Conservation (phyloP, 1,284 basidiomycete species). For the Cryptococcus jaspeensis region DNA sequence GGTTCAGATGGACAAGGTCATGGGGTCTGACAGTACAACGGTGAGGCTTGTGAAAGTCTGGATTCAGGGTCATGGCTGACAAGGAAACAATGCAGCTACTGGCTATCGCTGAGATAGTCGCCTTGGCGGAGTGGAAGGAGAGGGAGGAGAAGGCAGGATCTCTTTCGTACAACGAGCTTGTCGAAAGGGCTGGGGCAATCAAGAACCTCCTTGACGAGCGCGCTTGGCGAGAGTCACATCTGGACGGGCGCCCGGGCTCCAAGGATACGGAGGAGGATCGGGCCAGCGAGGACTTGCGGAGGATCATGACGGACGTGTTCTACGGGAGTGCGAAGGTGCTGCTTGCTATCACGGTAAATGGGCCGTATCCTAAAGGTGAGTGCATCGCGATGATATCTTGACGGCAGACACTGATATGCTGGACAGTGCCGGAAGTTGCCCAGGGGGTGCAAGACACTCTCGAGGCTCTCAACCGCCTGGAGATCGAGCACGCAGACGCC, state of each 20-base stretch:
- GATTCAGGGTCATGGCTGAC: not conserved
- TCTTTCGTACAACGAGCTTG: slow-evolving; percentile 56
- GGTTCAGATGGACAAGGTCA: slow-evolving; percentile 68
- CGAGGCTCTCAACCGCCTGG: slow-evolving; percentile 53
- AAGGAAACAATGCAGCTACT: slow-evolving; percentile 58
- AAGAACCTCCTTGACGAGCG: slow-evolving; percentile 50
- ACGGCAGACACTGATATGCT: not conserved
- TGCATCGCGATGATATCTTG: not conserved
- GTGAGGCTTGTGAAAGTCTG: slow-evolving; percentile 10
- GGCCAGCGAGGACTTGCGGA: slow-evolving; percentile 1
- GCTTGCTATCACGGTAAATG: slow-evolving; percentile 23
- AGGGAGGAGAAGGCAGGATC: slow-evolving; percentile 46
- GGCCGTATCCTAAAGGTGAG: slow-evolving; percentile 26
- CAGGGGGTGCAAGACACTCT: slow-evolving; percentile 50
- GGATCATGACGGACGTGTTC: slow-evolving; percentile 25
- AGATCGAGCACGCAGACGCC: slow-evolving; percentile 23
- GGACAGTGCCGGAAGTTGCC: slow-evolving; percentile 25
- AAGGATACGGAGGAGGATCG: not conserved
- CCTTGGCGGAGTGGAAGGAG: slow-evolving; percentile 67
- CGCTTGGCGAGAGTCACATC: slow-evolving; percentile 18
- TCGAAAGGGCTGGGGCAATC: slow-evolving; percentile 58
- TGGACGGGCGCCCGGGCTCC: not conserved
- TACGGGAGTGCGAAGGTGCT: slow-evolving; percentile 21
- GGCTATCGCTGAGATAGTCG: slow-evolving; percentile 70
- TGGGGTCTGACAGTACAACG: slow-evolving; percentile 71